Conservation (phyloP, 2,329 filamentous ascomycete genomes). For the Fusarium sp. region DNA sequence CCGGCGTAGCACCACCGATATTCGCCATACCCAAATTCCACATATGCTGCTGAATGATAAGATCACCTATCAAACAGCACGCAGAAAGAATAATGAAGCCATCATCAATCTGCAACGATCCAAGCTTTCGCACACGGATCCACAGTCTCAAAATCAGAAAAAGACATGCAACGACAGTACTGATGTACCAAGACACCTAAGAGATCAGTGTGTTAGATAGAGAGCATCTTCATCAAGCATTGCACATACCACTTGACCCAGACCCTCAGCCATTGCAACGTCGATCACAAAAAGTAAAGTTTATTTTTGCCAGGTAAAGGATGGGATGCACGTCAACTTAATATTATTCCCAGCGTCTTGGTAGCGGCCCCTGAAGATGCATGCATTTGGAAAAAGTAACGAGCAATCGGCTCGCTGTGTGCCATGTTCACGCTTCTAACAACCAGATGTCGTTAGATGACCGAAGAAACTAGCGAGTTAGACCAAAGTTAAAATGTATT, state of each 20-base stretch:
- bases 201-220: neutral
- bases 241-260: conserved; percentile 40
- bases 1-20: conserved; percentile 34
- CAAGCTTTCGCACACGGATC: conserved; percentile 37
- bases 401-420: conserved; percentile 8
- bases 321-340: conserved; percentile 29
- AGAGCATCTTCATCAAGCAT: neutral
- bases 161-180: conserved; percentile 33
- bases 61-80: conserved; percentile 39
- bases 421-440: neutral
- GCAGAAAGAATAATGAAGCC: conserved; percentile 33
- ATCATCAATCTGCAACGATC: conserved; percentile 34
- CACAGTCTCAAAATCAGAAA: conserved; percentile 36
- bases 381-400: neutral
- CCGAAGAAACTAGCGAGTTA: neutral
- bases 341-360: conserved; percentile 11
- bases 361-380: neutral
- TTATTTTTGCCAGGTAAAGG: conserved; percentile 3
- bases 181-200: conserved; percentile 44
- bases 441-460: conserved; percentile 3
- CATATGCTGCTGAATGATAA: conserved; percentile 42
- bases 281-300: neutral
- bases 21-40: conserved; percentile 46
- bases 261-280: conserved; percentile 42
- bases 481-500: conserved; percentile 2